A percentile compares a stretch with the other conserved stretches of the same genome.
phyloP scores from a whole-genome alignment of 2,329 filamentous ascomycete species.

The Rhinocladiella mackenziei region DNA sequence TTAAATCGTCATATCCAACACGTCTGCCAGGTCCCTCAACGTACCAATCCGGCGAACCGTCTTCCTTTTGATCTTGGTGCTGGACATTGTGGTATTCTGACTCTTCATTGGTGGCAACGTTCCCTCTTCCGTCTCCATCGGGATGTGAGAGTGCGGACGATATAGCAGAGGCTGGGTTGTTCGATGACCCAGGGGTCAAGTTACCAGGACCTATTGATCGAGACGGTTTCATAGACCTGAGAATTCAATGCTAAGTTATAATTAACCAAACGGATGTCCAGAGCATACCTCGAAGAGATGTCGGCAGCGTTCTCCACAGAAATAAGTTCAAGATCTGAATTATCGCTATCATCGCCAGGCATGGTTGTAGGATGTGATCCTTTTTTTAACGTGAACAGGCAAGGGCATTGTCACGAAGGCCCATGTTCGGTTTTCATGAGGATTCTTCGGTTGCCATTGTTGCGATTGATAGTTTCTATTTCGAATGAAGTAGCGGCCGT shows the following conservation, averaged over 20 bases:
- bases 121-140: not conserved
- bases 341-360: conserved; percentile 1
- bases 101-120: not conserved
- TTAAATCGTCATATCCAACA: conserved; percentile 92
- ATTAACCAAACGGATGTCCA: not conserved
- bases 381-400: no score
- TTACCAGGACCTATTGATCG: not conserved
- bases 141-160: not conserved
- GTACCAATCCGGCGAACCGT: conserved; percentile 68
- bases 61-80: conserved; percentile 36
- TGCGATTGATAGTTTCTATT: no score
- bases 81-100: not conserved
- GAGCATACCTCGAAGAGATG: conserved; percentile 15
- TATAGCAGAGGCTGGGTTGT: not conserved
- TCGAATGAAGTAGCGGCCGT: no score
- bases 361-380: not conserved
- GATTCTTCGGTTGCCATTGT: no score
- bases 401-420: no score
- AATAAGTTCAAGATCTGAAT: conserved; percentile 18
- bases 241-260: no score
- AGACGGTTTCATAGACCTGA: not conserved
- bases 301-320: conserved; percentile 17
- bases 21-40: conserved; percentile 81
- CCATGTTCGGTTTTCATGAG: no score
- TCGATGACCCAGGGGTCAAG: no score